Base-by-base conservation (phyloP, 1,284 basidiomycete species). In the Boletus albobrunnescens region DNA sequence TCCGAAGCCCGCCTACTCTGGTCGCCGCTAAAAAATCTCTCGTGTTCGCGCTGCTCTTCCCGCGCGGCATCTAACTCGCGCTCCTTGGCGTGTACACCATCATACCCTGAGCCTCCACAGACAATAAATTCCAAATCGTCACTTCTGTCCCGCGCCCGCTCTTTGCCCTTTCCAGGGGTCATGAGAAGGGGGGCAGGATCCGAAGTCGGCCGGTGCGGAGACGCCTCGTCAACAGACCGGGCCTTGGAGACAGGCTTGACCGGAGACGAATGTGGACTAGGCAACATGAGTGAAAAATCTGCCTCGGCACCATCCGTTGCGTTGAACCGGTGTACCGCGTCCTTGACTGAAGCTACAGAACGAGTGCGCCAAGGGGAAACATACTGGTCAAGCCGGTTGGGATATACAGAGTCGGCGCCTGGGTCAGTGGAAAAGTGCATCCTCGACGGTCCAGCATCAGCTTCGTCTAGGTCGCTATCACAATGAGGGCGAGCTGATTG, bases 81-180 rank as follows among this genome's bases (percentile, higher is more conserved):
- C 56, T 84, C 79, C 56, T 80, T 85, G 14, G 79, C 80, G 39
- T 67, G 64, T 9, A 84, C 74, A 6, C 70, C 71, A 10, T 72
- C 59, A 20, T 76, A 70, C 2, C 69, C 72, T 1, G 76, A 74
- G 3, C 67, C 69, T 44, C 79, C 61, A 13, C 67, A 59, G 20
- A 63, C 44, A 3, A 61, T 56, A 19, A 57, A 58, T 8, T 59
- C 56, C 1, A 58, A 38, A 37, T 56, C 54, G 7, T 48, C 39
- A 30, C 20, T 9, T 17, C 36, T 24, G 27, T 55, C 52, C 20
- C 58, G 53, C 1, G 71, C 75, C 28, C 73, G 74, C 19, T 69
- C 74, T 57, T 84, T 84, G 6, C 81, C 79, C 57, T 79, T 82
- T 19, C 44, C 40, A 9, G 55, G 54, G 23, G 32, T 24, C 22